Conservation (phyloP, 2,329 filamentous ascomycete genomes). For the Aspergillus quadricinctus region DNA sequence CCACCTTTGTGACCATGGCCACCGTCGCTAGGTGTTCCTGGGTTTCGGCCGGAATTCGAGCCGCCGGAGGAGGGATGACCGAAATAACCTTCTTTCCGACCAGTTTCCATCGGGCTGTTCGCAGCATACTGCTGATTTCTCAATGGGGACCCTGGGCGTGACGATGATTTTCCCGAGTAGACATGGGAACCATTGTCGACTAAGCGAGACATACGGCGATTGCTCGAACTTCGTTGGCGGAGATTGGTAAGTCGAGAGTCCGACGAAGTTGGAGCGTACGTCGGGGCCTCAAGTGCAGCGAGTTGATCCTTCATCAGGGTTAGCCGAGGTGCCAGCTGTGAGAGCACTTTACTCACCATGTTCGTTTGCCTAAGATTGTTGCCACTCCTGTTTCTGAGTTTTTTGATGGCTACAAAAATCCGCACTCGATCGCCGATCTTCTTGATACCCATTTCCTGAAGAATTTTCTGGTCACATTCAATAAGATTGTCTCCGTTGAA, state of each 20-base stretch:
- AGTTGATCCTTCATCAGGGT: constrained; percentile 66
- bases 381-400: constrained; percentile 70
- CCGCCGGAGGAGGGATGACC: constrained; percentile 51
- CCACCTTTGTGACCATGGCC: constrained; percentile 60
- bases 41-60: constrained; percentile 51
- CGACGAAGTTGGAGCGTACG: constrained; percentile 55
- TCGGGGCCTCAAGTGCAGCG: constrained; percentile 66
- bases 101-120: constrained; percentile 54
- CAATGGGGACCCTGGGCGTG: constrained; percentile 68
- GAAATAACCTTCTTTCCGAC: constrained; percentile 54
- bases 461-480: constrained; percentile 92
- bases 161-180: constrained; percentile 54
- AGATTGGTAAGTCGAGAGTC: constrained; percentile 61
- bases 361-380: constrained; percentile 78
- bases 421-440: constrained; percentile 96
- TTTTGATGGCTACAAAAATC: constrained; percentile 80
- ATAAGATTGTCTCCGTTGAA: constrained; percentile 96
- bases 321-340: constrained; percentile 8
- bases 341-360: constrained; percentile 56
- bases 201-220: constrained; percentile 58
- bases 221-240: constrained; percentile 47
- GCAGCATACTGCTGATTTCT: constrained; percentile 58
- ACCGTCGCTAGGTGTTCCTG: constrained; percentile 60
- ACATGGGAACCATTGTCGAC: constrained; percentile 35
- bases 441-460: constrained; percentile 97